Conservation (phyloP, 441 rosid genomes). For the Hura crepitans region DNA sequence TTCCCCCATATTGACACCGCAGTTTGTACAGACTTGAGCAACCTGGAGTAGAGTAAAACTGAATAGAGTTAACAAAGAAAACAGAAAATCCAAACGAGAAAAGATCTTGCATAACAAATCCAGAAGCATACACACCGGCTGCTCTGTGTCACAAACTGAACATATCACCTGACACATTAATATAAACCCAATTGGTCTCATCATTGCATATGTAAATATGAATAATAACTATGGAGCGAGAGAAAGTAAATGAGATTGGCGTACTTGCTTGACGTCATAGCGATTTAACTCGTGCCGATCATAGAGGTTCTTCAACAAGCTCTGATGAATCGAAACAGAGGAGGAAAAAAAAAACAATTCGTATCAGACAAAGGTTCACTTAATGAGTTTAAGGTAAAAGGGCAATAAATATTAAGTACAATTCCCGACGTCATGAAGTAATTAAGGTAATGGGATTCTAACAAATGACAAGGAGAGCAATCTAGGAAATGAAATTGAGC, state of each 20-base stretch:
- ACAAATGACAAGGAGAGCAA: no score
- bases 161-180: conserved; percentile 67
- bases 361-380: conserved; percentile 5
- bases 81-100: not conserved
- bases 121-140: conserved; percentile 54
- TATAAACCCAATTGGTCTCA: conserved; percentile 16
- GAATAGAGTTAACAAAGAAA: conserved; percentile 11
- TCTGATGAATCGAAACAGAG: conserved; percentile 39
- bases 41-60: conserved; percentile 39
- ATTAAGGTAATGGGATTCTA: no score
- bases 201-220: conserved; percentile 9
- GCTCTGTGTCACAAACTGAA: conserved; percentile 92
- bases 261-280: conserved; percentile 70
- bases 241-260: conserved; percentile 9
- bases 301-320: conserved; percentile 48
- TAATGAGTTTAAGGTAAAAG: no score
- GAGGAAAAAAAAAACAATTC: conserved; percentile 17
- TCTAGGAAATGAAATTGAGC: no score
- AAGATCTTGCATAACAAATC: conserved; percentile 17
- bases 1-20: conserved; percentile 95
- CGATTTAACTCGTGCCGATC: conserved; percentile 80
- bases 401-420: no score
- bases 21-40: conserved; percentile 75
- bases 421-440: no score
- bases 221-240: not conserved